These are phyloP conservation scores for Trichomonas tenax DNA, from an alignment of 208 protist genomes.

Conservation along the genomic window DNA sequence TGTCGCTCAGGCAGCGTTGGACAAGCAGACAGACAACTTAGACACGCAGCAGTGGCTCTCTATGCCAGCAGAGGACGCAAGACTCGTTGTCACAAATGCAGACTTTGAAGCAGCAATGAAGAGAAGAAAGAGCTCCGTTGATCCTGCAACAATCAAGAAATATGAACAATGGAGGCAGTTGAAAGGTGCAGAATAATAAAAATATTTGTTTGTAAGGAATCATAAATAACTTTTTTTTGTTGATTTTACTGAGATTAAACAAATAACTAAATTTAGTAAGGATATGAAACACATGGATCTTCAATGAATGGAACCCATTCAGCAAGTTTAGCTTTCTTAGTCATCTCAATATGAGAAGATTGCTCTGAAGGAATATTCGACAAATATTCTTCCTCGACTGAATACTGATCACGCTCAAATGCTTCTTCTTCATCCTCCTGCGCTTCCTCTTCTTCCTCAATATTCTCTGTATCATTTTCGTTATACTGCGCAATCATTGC, in stretches of 20 bases:
- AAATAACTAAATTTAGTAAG: background rate
- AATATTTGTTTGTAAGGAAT: background rate
- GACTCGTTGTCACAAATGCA: background rate
- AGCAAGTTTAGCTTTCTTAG: background rate
- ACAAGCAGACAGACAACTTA: background rate
- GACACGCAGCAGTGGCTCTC: background rate
- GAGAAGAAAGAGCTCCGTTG: background rate
- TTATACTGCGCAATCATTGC: background rate
- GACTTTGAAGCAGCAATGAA: background rate
- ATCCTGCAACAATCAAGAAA: background rate
- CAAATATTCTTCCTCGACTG: background rate
- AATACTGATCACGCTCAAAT: background rate
- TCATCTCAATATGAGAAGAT: background rate
- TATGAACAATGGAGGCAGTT: background rate
- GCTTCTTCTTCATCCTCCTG: background rate
- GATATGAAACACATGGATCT: background rate
- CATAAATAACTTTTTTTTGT: too few relatives aligned
- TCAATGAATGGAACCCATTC: background rate
- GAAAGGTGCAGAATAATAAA: background rate
- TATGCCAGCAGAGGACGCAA: background rate
- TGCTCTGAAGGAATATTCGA: background rate
- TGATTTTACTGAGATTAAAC: too few relatives aligned
- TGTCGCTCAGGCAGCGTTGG: conserved; percentile 37
- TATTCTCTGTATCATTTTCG: background rate
- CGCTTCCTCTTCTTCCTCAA: background rate